phyloP scores from a whole-genome alignment of 2,329 filamentous ascomycete genomes.

The Fusarium paranaense region DNA sequence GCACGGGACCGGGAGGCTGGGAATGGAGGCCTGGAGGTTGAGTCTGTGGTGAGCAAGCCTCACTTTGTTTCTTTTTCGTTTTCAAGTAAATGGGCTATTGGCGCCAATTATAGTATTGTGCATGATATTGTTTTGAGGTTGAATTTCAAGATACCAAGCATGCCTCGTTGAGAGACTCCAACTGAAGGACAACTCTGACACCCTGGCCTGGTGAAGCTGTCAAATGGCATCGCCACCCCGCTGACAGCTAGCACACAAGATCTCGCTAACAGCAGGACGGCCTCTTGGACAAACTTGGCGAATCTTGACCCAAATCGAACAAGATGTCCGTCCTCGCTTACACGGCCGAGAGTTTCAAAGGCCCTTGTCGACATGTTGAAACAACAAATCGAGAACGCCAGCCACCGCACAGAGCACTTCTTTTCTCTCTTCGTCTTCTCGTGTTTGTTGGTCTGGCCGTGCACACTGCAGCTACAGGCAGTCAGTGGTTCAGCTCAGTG shows the following conservation, averaged over 20 bases:
- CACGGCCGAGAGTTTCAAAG: constrained; percentile 31
- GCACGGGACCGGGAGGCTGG: not conserved
- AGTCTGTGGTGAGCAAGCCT: not conserved
- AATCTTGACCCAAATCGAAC: not conserved
- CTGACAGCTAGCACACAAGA: not conserved
- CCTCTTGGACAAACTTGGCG: not conserved
- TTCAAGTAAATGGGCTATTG: not conserved
- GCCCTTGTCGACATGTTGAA: constrained; percentile 22
- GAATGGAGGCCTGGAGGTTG: not conserved
- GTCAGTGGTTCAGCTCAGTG: constrained; percentile 7
- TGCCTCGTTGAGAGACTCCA: not conserved
- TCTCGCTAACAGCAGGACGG: not conserved
- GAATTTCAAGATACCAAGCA: not conserved
- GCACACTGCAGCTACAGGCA: not conserved
- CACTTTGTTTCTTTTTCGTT: not conserved
- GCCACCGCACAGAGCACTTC: constrained; percentile 13
- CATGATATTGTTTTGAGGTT: not conserved
- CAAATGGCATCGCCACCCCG: not conserved
- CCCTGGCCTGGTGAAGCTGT: not conserved
- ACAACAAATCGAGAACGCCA: constrained; percentile 26
- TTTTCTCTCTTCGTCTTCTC: not conserved
- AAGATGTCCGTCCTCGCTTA: constrained; percentile 29
- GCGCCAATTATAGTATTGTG: not conserved
- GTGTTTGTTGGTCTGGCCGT: not conserved
- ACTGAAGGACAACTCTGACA: not conserved